A percentile compares a stretch with the other conserved stretches of the same genome.
phyloP scores from a whole-genome alignment of 164 flowering plant species.

The Umbilicus rupestris region DNA sequence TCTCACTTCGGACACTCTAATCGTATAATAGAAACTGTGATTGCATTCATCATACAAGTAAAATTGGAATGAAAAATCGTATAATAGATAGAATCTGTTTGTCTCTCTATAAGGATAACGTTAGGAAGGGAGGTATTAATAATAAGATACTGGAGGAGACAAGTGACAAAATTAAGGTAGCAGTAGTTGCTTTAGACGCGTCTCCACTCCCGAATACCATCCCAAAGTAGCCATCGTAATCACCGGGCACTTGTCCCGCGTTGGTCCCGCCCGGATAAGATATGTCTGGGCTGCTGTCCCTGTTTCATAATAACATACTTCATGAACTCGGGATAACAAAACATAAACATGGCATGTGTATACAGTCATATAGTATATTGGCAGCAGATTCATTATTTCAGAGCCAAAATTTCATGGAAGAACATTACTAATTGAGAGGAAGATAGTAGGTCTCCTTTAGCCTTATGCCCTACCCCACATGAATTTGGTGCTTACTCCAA shows the following conservation, averaged over 20 bases:
- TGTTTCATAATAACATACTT: conserved; percentile 8
- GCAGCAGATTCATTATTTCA: too few relatives aligned
- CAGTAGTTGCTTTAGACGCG: conserved; percentile 13
- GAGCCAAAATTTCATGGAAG: too few relatives aligned
- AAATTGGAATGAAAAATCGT: too few relatives aligned
- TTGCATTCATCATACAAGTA: too few relatives aligned
- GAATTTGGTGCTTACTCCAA: neutral
- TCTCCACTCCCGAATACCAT: conserved; percentile 42
- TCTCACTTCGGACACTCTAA: too few relatives aligned
- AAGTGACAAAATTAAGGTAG: conserved; percentile 16
- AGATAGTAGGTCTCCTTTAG: too few relatives aligned
- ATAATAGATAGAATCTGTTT: too few relatives aligned
- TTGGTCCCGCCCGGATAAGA: conserved; percentile 29
- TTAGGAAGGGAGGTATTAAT: conserved; percentile 15
- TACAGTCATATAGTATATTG: too few relatives aligned
- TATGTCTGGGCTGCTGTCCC: conserved; percentile 22
- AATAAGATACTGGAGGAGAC: conserved; percentile 15
- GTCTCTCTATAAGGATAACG: neutral
- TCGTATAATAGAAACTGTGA: too few relatives aligned
- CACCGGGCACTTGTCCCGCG: conserved; percentile 15
- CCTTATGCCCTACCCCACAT: neutral
- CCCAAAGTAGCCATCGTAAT: conserved; percentile 58
- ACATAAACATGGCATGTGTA: too few relatives aligned
- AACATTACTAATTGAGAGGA: too few relatives aligned
- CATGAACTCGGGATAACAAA: neutral